Conservation (phyloP, 2,329 filamentous ascomycete species). For the Decorospora gaudefroyi region DNA sequence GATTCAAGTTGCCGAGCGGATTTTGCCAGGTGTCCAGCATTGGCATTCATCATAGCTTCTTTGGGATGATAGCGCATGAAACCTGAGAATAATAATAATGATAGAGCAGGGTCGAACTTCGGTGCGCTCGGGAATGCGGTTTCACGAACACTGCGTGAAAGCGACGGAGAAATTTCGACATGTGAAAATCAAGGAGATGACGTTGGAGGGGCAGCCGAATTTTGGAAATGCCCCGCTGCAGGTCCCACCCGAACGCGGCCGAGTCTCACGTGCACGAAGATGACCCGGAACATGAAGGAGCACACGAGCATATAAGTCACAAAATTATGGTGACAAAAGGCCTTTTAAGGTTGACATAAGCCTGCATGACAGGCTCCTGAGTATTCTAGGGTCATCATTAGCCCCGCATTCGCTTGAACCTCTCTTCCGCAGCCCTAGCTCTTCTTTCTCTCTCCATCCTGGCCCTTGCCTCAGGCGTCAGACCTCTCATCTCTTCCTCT, state of each 20-base stretch:
- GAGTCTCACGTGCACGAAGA: slow-evolving; percentile 29
- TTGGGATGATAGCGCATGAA: not conserved
- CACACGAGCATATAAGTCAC: too few relatives aligned
- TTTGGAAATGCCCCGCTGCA: slow-evolving; percentile 32
- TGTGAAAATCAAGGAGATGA: slow-evolving; percentile 42
- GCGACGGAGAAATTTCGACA: slow-evolving; percentile 18
- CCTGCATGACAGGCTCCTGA: too few relatives aligned
- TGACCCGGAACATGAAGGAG: slow-evolving; percentile 25
- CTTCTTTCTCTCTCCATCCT: slow-evolving; percentile 84
- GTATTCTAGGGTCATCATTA: too few relatives aligned
- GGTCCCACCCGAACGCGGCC: slow-evolving; percentile 24
- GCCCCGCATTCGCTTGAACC: slow-evolving; percentile 67
- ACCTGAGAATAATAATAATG: not conserved
- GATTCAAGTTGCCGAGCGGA: slow-evolving; percentile 18
- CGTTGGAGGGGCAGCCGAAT: slow-evolving; percentile 30
- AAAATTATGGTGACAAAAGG: too few relatives aligned
- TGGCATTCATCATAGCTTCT: slow-evolving; percentile 4
- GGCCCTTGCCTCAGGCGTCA: slow-evolving; percentile 86
- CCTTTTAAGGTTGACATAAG: too few relatives aligned
- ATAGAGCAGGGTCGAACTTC: not conserved
- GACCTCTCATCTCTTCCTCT: slow-evolving; percentile 79
- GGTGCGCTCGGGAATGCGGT: slow-evolving; percentile 4
- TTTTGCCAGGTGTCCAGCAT: slow-evolving; percentile 1
- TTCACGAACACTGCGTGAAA: slow-evolving; percentile 25
- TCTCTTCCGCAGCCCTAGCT: slow-evolving; percentile 88